Evolutionary conservation across 306 rosid genomes (phyloP).

Genomic region (Luffa aegyptiaca): DNA sequence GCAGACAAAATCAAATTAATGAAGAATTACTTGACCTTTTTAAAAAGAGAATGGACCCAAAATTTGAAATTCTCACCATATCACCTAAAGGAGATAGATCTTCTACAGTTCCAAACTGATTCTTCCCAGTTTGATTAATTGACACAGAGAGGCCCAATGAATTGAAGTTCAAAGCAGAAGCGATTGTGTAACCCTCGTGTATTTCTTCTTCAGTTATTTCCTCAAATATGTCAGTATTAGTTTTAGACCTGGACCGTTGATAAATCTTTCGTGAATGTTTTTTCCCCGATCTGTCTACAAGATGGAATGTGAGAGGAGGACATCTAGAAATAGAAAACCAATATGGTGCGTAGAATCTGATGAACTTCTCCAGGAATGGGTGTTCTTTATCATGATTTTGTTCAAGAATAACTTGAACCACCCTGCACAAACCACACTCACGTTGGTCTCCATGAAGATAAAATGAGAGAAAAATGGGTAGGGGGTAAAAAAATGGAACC

Average conservation of each 20-base stretch:
- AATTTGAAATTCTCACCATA: constrained; percentile 42
- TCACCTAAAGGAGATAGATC: constrained; percentile 84
- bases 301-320: constrained; percentile 72
- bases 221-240: constrained; percentile 44
- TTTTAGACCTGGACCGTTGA: constrained; percentile 35
- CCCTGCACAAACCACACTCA: constrained; percentile 49
- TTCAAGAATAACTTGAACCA: constrained; percentile 78
- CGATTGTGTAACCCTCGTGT: constrained; percentile 66
- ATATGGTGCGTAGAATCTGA: constrained; percentile 81
- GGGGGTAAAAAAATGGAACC: constrained; percentile 37
- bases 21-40: not conserved
- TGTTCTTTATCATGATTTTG: constrained; percentile 51
- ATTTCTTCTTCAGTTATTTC: constrained; percentile 90
- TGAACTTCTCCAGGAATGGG: constrained; percentile 52
- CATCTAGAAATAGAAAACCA: constrained; percentile 79
- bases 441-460: constrained; percentile 15
- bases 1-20: constrained; percentile 12
- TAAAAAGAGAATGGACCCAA: constrained; percentile 1
- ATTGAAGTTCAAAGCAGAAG: constrained; percentile 75
- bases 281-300: constrained; percentile 53
- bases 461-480: constrained; percentile 1
- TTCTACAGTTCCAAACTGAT: constrained; percentile 65
- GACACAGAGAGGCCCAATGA: constrained; percentile 71
- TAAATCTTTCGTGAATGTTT: constrained; percentile 32
- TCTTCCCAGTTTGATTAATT: constrained; percentile 45